A percentile compares a stretch with the other conserved stretches of the same genome.
These are phyloP conservation scores for Leccinum pallidistipes DNA, from an alignment of 1,284 basidiomycete species.

Conservation along the genomic window DNA sequence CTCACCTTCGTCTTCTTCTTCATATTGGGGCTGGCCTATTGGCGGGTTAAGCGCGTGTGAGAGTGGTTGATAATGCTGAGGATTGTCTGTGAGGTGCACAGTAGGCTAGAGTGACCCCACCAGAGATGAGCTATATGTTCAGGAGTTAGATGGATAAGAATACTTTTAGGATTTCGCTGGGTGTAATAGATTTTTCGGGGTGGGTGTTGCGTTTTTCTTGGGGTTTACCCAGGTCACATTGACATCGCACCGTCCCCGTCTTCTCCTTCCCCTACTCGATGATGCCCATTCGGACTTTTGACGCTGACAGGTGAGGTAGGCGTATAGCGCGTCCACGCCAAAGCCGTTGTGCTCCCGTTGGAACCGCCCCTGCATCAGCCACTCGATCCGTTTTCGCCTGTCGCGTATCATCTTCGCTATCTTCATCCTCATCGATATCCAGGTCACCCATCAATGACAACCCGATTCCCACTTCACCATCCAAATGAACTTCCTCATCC, in stretches of 20 bases:
- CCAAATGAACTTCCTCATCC: constrained; percentile 38
- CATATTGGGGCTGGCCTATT: constrained; percentile 38
- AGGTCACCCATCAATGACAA: constrained; percentile 62
- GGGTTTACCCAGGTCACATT: constrained; percentile 32
- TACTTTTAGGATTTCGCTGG: constrained; percentile 30
- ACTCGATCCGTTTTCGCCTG: constrained; percentile 5
- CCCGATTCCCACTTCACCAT: constrained; percentile 67
- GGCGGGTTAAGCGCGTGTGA: constrained; percentile 73
- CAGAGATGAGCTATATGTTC: constrained; percentile 25
- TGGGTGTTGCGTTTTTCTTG: constrained; percentile 32
- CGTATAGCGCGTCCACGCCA: constrained; percentile 33
- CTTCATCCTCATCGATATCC: constrained; percentile 28
- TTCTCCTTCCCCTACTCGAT: constrained; percentile 1
- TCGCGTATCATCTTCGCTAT: constrained; percentile 7
- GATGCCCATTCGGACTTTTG: constrained; percentile 3
- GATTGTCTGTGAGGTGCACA: constrained; percentile 57
- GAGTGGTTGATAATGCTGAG: constrained; percentile 75
- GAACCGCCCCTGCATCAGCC: background rate
- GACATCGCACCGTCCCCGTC: constrained; percentile 1
- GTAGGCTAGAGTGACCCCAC: constrained; percentile 8
- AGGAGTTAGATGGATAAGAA: constrained; percentile 22
- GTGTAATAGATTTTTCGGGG: constrained; percentile 35
- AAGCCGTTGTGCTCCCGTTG: constrained; percentile 13
- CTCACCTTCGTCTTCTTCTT: constrained; percentile 51
- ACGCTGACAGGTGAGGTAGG: constrained; percentile 23